These are phyloP conservation scores for Mycena indigotica DNA, from an alignment of 768 basidiomycete species.

Conservation along the genomic window DNA sequence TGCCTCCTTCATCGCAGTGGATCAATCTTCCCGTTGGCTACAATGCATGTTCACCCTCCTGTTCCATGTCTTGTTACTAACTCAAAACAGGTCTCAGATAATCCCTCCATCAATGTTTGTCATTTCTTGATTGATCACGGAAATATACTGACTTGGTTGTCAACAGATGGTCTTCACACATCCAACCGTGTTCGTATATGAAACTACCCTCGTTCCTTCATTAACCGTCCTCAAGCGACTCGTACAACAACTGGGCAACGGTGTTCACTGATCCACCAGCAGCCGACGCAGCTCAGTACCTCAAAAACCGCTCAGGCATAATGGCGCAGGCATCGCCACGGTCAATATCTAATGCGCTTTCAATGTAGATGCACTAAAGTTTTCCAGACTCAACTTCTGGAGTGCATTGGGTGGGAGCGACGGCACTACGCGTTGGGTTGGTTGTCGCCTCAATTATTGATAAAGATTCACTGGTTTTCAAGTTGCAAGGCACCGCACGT, in stretches of 20 bases:
- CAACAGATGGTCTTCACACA: constrained; percentile 44
- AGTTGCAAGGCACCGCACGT: constrained; percentile 48
- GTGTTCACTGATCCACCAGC: constrained; percentile 40
- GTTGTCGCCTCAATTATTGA: not conserved
- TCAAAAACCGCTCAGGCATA: constrained; percentile 38
- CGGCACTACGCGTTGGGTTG: constrained; percentile 35
- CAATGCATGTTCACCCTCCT: constrained; percentile 25
- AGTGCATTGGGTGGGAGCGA: constrained; percentile 34
- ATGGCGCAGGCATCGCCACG: constrained; percentile 44
- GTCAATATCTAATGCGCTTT: constrained; percentile 23
- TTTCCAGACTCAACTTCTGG: constrained; percentile 41
- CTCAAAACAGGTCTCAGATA: constrained; percentile 31
- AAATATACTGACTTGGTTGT: not conserved
- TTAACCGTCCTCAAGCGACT: constrained; percentile 22
- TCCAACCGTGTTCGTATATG: constrained; percentile 31
- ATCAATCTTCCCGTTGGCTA: constrained; percentile 37
- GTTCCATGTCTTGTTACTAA: not conserved
- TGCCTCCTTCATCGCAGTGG: constrained; percentile 38
- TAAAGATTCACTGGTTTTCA: not conserved
- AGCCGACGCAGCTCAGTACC: constrained; percentile 43
- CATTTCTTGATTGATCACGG: not conserved
- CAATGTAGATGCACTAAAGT: not conserved
- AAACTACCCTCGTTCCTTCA: too few relatives aligned
- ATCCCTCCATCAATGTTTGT: constrained; percentile 46
- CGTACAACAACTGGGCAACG: constrained; percentile 47